These are phyloP conservation scores for Pittosporum tobira DNA, from an alignment of 129 eudicot genomes.

Conservation along the genomic window DNA sequence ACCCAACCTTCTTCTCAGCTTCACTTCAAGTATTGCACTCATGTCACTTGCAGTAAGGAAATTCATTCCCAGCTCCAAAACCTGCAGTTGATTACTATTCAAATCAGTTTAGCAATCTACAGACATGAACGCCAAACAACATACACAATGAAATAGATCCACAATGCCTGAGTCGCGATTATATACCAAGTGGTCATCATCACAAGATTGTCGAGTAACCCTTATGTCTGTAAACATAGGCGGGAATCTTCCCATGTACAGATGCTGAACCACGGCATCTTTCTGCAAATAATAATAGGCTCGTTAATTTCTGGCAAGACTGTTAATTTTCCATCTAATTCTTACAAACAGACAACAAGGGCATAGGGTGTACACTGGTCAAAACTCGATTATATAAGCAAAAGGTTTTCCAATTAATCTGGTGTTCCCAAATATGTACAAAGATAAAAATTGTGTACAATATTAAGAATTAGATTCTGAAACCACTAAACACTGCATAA, in stretches of 20 bases:
- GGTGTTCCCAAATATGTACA: neutral
- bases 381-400: too few relatives aligned
- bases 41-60: constrained; percentile 87
- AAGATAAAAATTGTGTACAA: neutral
- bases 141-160: neutral
- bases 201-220: constrained; percentile 60
- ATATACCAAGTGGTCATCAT: constrained; percentile 90
- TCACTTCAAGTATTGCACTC: constrained; percentile 78
- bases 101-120: constrained; percentile 4
- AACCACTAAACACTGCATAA: neutral
- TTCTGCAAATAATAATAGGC: constrained; percentile 33
- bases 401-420: neutral
- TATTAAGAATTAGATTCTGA: neutral
- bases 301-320: constrained; percentile 8
- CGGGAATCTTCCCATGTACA: constrained; percentile 87
- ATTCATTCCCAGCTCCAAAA: constrained; percentile 78
- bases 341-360: neutral
- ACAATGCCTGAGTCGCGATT: constrained; percentile 1
- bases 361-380: neutral
- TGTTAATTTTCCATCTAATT: neutral
- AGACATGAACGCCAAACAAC: neutral
- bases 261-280: constrained; percentile 51
- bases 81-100: constrained; percentile 32
- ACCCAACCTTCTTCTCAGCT: constrained; percentile 68
- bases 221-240: constrained; percentile 93